Base-by-base conservation (phyloP, 345 rosid species). In the Euphorbia peplus region DNA sequence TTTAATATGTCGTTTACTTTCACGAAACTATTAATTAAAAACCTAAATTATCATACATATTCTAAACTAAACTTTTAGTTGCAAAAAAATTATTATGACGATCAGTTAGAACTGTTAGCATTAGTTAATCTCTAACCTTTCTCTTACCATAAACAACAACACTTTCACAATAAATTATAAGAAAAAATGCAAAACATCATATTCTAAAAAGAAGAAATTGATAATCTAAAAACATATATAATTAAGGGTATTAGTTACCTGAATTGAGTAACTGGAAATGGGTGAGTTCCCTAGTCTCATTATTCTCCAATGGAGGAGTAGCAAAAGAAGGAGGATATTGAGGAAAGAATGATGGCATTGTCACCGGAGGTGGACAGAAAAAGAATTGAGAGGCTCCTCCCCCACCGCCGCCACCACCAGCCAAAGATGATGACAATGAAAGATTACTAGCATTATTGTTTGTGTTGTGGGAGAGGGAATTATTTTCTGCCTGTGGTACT, bases 281-380 rank as follows among this genome's bases (percentile, higher is more conserved):
- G 63, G 60, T 70, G 39, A 41, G n/a, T 8, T 69, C 74, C 48
- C 70, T 64, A 0, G 70, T 39, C 12, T 69, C 60, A 51, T 14
- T 59, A 19, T 32, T 58, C 59, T 65, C 75, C 25, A 41, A 12
- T 2, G 52, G 60, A 41, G 67, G 8, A 14, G 84, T 66, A 47
- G 64, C 71, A 66, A 76, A 72, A 5, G 90, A 80, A 66, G 86
- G 78, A 67, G 86, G 79, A 68, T 80, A 88, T 2, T 88, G 63
- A 42, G 92, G 87, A 50, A 87, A 84, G 39, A 85, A 72, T 3
- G 95, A 68, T 54, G 92, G 76, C 81, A 81, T 69, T 25, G 89
- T 64, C 1, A 88, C 68, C 15, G 93, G 78, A 41, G 96, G 78
- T 42, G 96, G 93, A 60, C 83, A 83, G 41, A 87, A 81, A 72